Percentiles rank a stretch among this genome's conserved stretches.
These are phyloP conservation scores for Trifolium dubium DNA, from an alignment of 306 rosid species.

Conservation along the genomic window DNA sequence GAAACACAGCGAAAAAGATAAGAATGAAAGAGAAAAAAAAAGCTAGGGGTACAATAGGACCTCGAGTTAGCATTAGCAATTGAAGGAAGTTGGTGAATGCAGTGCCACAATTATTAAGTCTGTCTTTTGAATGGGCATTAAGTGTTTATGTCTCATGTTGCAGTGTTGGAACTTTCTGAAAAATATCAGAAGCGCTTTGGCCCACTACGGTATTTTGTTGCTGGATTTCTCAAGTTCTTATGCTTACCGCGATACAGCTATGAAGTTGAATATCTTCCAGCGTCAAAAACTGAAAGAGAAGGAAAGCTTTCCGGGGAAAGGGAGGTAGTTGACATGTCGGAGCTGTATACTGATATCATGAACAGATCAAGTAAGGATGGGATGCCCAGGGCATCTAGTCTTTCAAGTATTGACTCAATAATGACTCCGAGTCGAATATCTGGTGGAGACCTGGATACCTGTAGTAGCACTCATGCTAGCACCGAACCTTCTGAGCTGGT, in stretches of 20 bases:
- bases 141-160: conserved; percentile 42
- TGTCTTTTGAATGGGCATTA: conserved; percentile 17
- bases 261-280: conserved; percentile 96
- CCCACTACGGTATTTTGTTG: conserved; percentile 95
- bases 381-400: conserved; percentile 96
- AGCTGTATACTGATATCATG: conserved; percentile 84
- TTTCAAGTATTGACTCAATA: conserved; percentile 97
- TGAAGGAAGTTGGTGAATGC: conserved; percentile 26
- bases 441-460: conserved; percentile 83
- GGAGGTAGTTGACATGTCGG: conserved; percentile 86
- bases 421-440: conserved; percentile 97
- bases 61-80: conserved; percentile 15
- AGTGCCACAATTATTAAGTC: conserved; percentile 16
- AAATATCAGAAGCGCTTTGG: conserved; percentile 97
- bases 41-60: conserved; percentile 28
- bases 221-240: conserved; percentile 92
- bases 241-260: conserved; percentile 92
- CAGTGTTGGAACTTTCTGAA: conserved; percentile 96
- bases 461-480: conserved; percentile 81
- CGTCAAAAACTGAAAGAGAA: conserved; percentile 70
- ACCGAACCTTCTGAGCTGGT: conserved; percentile 95
- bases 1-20: conserved; percentile 6
- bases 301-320: conserved; percentile 65
- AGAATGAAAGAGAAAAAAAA: conserved; percentile 5
- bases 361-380: conserved; percentile 85